Conservation (phyloP, 1,284 basidiomycete species). For the Volvariella surrecta region DNA sequence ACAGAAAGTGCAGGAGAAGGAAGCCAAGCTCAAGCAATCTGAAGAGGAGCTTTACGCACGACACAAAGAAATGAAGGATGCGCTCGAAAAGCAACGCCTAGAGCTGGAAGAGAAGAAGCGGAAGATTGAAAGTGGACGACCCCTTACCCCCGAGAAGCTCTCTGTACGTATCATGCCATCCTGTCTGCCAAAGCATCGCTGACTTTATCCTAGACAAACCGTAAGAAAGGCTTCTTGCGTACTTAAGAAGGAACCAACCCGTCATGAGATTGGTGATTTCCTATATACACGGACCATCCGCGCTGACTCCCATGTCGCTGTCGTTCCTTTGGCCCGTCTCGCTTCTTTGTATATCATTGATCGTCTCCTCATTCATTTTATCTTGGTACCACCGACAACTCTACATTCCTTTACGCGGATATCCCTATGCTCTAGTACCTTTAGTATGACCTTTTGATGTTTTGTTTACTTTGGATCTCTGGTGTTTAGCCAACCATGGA, state of each 20-base stretch:
- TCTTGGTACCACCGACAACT: conserved; percentile 37
- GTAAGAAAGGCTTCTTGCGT: conserved; percentile 74
- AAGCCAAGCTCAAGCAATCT: conserved; percentile 94
- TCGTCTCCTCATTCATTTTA: conserved; percentile 29
- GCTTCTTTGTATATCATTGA: conserved; percentile 25
- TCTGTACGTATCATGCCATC: conserved; percentile 36
- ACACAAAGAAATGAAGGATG: conserved; percentile 98
- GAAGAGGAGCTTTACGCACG: conserved; percentile 97
- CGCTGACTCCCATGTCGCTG: conserved; percentile 2
- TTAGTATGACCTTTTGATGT: conserved; percentile 36
- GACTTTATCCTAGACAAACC: conserved; percentile 37
- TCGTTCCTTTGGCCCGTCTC: conserved; percentile 21
- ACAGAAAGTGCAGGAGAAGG: conserved; percentile 98
- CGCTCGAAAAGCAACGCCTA: conserved; percentile 90
- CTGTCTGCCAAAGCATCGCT: conserved; percentile 6
- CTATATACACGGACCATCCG: too few species aligned
- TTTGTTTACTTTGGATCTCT: conserved; percentile 28
- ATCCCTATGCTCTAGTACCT: conserved; percentile 41
- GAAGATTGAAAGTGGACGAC: conserved; percentile 88
- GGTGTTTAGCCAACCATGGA: conserved; percentile 18
- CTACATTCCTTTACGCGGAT: conserved; percentile 57
- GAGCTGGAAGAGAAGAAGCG: conserved; percentile 99
- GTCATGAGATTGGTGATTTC: conserved; percentile 9
- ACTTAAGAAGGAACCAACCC: conserved; percentile 34
- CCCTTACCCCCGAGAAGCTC: conserved; percentile 90